Conservation (phyloP, 768 basidiomycete genomes). For the Megacollybia marginata region DNA sequence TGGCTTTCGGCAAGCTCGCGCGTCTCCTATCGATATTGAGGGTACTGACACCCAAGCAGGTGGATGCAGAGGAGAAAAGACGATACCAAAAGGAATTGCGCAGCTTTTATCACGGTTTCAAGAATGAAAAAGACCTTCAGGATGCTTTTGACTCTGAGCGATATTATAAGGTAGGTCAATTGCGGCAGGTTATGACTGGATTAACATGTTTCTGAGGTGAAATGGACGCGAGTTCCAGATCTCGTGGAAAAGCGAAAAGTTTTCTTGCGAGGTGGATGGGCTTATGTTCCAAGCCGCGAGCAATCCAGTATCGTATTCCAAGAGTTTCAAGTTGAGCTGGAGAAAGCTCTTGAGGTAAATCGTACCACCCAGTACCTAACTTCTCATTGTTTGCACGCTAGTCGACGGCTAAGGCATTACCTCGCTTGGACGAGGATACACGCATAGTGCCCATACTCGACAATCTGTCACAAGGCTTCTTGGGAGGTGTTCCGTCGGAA, state of each 20-base stretch:
- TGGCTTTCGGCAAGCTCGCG: constrained; percentile 47
- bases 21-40: not conserved
- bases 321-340: constrained; percentile 71
- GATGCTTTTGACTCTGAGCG: constrained; percentile 40
- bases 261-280: constrained; percentile 71
- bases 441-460: constrained; percentile 83
- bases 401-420: constrained; percentile 81
- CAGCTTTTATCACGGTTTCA: constrained; percentile 34
- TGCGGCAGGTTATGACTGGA: not conserved
- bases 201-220: constrained; percentile 49
- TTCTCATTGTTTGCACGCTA: constrained; percentile 21
- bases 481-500: constrained; percentile 83
- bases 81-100: constrained; percentile 39
- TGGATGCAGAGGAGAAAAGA: constrained; percentile 49
- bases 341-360: constrained; percentile 69
- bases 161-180: constrained; percentile 65
- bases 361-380: not conserved
- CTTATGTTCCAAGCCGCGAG: constrained; percentile 77
- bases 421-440: constrained; percentile 90
- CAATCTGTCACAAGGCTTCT: constrained; percentile 90
- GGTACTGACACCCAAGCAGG: constrained; percentile 29
- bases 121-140: constrained; percentile 23
- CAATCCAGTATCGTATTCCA: constrained; percentile 83
- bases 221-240: constrained; percentile 93
- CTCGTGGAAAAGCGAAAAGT: constrained; percentile 79